These are phyloP conservation scores for Cyclospora cayetanensis DNA, from an alignment of 169 alveolate species.

Conservation along the genomic window DNA sequence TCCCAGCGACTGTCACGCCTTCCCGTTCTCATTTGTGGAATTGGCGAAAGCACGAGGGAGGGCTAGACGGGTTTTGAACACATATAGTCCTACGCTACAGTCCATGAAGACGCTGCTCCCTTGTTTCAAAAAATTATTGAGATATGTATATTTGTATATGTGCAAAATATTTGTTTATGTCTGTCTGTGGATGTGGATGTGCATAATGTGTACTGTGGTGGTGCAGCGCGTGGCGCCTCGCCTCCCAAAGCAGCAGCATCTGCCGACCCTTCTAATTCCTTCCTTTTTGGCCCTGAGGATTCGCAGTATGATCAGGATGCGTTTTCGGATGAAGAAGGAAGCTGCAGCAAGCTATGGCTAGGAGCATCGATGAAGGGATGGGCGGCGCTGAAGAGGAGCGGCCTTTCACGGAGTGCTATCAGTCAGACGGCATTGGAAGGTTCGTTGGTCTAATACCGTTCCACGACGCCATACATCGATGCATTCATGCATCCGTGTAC, in stretches of 20 bases:
- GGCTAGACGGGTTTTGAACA: background rate
- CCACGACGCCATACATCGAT: no score
- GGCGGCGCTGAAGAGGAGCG: constrained; percentile 15
- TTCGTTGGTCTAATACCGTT: no score
- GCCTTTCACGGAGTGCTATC: background rate
- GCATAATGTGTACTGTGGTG: background rate
- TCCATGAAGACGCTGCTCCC: background rate
- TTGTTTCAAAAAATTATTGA: background rate
- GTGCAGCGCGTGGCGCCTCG: background rate
- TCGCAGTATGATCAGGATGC: background rate
- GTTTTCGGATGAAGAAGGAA: background rate
- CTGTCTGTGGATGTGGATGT: background rate
- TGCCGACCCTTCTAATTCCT: background rate
- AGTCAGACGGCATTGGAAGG: background rate
- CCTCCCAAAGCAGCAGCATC: background rate
- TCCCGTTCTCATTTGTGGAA: background rate
- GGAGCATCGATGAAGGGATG: background rate
- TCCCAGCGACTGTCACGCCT: background rate
- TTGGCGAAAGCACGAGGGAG: background rate
- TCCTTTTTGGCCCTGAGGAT: background rate
- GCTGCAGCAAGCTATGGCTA: background rate
- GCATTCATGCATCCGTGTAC: no score
- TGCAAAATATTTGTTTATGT: background rate
- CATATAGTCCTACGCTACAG: background rate
- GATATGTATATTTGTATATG: background rate